Base-by-base conservation (phyloP, 2,329 filamentous ascomycete species). In the Microcera coccophila region DNA sequence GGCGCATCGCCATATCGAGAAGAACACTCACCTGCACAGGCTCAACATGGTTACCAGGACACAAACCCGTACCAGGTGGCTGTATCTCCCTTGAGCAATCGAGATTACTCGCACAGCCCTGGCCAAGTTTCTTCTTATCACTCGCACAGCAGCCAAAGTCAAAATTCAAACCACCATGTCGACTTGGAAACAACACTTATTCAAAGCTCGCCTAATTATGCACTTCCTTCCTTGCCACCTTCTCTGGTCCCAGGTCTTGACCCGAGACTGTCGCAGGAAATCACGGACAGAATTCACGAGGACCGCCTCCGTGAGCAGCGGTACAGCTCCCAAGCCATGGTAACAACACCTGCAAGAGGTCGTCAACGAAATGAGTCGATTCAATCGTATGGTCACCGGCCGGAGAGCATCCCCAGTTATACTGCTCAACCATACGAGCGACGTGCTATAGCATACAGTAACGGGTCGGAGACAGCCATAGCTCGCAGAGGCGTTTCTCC, bases 171-270 rank as follows among this genome's bases (percentile, higher is more conserved):
- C 12, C 59, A 63, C 21, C 59, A 59, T 4, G 58, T 52, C 39
- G 72, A 74, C 18, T 43, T 65, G 26, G 67, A 71, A 5, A 62
- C 64, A 22, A 56, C 48, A 4, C 58, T 61, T 31, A 51, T 55
- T 21, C 62, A 65, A 4, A 58, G 47, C 24, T 53, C 65, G 12
- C 54, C 58, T 18, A 60, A 60, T 31, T 74, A 76, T 55, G 64
- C 59, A 4, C 49, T 74, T 16, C 72, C 75, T 1, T 58, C 69
- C 4, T 66, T 82, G 2, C 81, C 81, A 4, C 60, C 77, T 2
- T 78, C 79, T 3, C 65, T 84, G 17, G 73, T 84, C 7, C 76
- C 80, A n/a, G 80, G 79, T 3, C 68, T 81, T 19, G 79, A 84
- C 47, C 76, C 77, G 3, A 61, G 59, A 15, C 63, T 81, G 26